Percentiles rank a stretch among this genome's conserved stretches.
phyloP scores from a whole-genome alignment of 768 basidiomycete genomes.

The Mycena crocata region DNA sequence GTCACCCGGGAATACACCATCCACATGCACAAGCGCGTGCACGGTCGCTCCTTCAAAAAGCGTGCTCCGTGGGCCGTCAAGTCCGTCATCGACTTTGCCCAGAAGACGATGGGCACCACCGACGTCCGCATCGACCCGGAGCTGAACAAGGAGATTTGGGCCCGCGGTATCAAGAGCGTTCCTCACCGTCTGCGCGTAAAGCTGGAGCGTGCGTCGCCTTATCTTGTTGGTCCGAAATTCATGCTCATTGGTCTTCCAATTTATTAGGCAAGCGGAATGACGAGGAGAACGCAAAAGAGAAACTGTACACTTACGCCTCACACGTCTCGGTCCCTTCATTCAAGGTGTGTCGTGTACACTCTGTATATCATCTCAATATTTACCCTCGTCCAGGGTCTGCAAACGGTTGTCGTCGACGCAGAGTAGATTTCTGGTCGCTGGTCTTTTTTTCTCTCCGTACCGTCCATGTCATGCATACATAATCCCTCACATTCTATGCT shows the following conservation, averaged over 20 bases:
- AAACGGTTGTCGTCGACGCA: conserved; percentile 85
- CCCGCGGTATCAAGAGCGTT: conserved; percentile 91
- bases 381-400: conserved; percentile 70
- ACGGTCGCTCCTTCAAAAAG: conserved; percentile 96
- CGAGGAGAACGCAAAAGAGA: conserved; percentile 98
- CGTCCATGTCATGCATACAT: conserved; percentile 33
- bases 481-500: conserved; percentile 25
- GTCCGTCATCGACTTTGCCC: conserved; percentile 91
- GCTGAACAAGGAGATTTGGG: conserved; percentile 97
- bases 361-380: conserved; percentile 16
- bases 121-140: conserved; percentile 96
- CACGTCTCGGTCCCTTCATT: conserved; percentile 82
- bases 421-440: conserved; percentile 61
- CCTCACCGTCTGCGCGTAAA: conserved; percentile 93
- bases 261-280: conserved; percentile 96
- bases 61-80: conserved; percentile 97
- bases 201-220: conserved; percentile 83
- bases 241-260: not conserved
- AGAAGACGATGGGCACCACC: conserved; percentile 93
- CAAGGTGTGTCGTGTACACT: conserved; percentile 71
- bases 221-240: conserved; percentile 1
- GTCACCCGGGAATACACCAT: conserved; percentile 99
- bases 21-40: conserved; percentile 95
- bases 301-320: conserved; percentile 92
- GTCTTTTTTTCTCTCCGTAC: conserved; percentile 18